phyloP scores from a whole-genome alignment of 441 rosid genomes.

The Syzygium malaccense region DNA sequence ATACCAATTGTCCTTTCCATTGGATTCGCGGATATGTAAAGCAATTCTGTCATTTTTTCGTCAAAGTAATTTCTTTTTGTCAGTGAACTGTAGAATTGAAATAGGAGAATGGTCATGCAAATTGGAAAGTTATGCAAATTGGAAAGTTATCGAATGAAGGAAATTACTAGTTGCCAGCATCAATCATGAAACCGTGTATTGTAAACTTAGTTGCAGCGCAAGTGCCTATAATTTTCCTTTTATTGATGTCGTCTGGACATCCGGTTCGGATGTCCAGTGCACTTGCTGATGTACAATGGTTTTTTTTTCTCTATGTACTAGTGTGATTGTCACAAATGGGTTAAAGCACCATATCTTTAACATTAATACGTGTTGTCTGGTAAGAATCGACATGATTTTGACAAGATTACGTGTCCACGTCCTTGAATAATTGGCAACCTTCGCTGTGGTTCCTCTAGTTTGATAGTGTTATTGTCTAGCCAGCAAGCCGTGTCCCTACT shows the following conservation, averaged over 20 bases:
- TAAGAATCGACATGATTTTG: background rate
- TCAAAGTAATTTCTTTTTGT: background rate
- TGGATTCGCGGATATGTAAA: background rate
- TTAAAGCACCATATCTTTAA: background rate
- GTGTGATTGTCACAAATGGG: background rate
- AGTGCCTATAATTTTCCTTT: background rate
- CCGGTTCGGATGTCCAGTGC: background rate
- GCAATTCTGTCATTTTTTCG: background rate
- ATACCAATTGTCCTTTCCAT: background rate
- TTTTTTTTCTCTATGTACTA: background rate
- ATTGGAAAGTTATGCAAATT: background rate
- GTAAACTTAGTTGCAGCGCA: background rate
- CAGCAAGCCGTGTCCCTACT: background rate
- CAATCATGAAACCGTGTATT: background rate
- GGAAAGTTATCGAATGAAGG: background rate
- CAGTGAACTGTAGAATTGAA: background rate
- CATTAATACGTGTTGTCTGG: rapidly evolving
- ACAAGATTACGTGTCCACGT: background rate
- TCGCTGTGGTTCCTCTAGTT: background rate
- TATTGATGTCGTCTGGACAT: background rate
- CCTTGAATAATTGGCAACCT: background rate
- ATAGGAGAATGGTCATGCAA: background rate
- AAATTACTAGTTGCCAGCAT: background rate
- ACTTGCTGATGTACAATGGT: background rate
- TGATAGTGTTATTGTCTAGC: background rate